Evolutionary conservation across 805 yeast species (phyloP).

Genomic region (Babjeviella inositovora): DNA sequence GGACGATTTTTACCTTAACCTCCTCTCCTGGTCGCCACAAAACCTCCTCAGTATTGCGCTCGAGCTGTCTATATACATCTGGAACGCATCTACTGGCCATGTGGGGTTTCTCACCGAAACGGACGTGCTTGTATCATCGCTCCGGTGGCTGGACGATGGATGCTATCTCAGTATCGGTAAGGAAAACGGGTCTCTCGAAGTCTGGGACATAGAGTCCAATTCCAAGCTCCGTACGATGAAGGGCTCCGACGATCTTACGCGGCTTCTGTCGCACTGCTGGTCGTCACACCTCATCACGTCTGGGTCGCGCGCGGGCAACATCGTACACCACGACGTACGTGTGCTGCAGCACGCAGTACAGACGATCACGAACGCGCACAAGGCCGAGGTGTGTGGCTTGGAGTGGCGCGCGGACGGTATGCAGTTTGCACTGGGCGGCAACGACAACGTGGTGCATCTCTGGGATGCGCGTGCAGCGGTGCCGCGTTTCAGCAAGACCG

Average conservation of each 20-base stretch:
- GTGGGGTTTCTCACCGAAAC: conserved; percentile 57
- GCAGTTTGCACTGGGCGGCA: conserved; percentile 85
- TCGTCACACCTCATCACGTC: conserved; percentile 61
- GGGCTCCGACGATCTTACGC: conserved; percentile 41
- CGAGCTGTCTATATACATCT: conserved; percentile 69
- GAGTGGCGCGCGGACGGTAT: conserved; percentile 75
- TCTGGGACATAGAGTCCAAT: conserved; percentile 82
- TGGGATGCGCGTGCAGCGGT: conserved; percentile 70
- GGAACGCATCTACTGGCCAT: conserved; percentile 79
- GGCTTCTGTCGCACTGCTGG: conserved; percentile 83
- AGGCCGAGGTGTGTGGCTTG: conserved; percentile 87
- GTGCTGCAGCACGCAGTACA: conserved; percentile 59
- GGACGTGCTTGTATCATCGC: conserved; percentile 43
- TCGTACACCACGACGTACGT: conserved; percentile 84
- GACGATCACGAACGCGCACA: conserved; percentile 46
- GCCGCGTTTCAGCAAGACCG: conserved; percentile 63
- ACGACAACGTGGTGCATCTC: conserved; percentile 81
- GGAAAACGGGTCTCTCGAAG: conserved; percentile 72
- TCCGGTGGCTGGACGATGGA: conserved; percentile 88
- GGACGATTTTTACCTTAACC: conserved; percentile 83
- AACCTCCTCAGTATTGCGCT: conserved; percentile 82
- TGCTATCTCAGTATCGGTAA: conserved; percentile 72
- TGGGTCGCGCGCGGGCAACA: conserved; percentile 79
- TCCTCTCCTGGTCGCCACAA: conserved; percentile 75
- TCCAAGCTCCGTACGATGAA: conserved; percentile 67